Percentiles rank a stretch among this genome's conserved stretches.
phyloP scores from a whole-genome alignment of 2,329 filamentous ascomycete genomes.

The Nigrospora sphaerica region DNA sequence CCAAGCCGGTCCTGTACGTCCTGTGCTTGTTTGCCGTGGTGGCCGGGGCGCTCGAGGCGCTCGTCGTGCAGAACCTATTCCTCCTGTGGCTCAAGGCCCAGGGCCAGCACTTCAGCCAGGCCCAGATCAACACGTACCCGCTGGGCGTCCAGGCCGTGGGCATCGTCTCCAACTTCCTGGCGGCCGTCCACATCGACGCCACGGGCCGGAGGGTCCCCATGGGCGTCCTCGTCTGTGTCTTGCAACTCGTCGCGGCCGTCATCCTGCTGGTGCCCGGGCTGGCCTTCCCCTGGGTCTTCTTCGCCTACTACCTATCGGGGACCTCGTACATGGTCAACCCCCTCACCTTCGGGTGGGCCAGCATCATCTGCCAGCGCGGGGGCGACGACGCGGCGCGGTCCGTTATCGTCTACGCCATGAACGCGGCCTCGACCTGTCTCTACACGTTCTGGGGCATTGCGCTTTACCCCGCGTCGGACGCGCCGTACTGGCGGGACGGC shows the following conservation, averaged over 20 bases:
- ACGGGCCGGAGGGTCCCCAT: constrained; percentile 24
- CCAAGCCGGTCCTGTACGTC: constrained; percentile 24
- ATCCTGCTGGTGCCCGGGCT: constrained; percentile 24
- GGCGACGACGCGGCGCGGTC: constrained; percentile 33
- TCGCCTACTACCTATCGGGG: constrained; percentile 28
- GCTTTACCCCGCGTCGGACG: constrained; percentile 32
- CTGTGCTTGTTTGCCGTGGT: constrained; percentile 29
- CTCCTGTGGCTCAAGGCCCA: constrained; percentile 17
- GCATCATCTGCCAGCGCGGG: constrained; percentile 23
- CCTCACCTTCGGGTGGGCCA: constrained; percentile 30
- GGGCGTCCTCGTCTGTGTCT: constrained; percentile 20
- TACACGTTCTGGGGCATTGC: constrained; percentile 38
- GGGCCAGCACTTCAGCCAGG: constrained; percentile 11
- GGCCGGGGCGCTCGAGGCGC: constrained; percentile 25
- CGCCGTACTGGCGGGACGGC: constrained; percentile 32
- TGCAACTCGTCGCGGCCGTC: constrained; percentile 24
- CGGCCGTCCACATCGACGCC: constrained; percentile 14
- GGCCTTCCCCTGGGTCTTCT: constrained; percentile 23
- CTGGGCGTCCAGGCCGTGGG: constrained; percentile 28
- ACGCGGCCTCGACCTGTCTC: constrained; percentile 27
- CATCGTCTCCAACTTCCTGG: constrained; percentile 26
- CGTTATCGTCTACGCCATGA: constrained; percentile 32
- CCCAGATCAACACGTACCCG: constrained; percentile 26
- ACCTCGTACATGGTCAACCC: constrained; percentile 32
- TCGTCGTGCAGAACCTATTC: constrained; percentile 13